Evolutionary conservation across 352 stramenopile species (phyloP), one percentile per base, ranked within the genome.

Genomic region (Phytopythium chamaehyphon): DNA sequence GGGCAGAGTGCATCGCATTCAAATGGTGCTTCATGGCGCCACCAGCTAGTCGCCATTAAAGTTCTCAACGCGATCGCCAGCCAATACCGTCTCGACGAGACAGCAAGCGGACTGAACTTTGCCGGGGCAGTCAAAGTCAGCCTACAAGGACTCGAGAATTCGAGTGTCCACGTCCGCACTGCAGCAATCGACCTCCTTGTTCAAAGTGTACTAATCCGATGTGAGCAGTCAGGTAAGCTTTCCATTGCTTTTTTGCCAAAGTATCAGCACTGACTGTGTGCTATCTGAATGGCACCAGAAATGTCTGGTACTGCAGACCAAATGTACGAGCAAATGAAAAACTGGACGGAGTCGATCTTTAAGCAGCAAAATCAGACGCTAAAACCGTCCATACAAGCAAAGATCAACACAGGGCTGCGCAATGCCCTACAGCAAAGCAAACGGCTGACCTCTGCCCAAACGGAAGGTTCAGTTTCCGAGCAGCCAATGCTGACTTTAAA

Each of bases 361-460:
- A 86, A 86, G 31, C 69, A 90, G 54, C 70, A 90, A 22, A 86
- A 85, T 24, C 57, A 85, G 21, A 51, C 58, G 8, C 46, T 90
- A 2, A 93, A 93, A 47, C 78, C 83, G 0, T 88, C 80, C 0
- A 83, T 91, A 18, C 80, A 90, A 37, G 80, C 76, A 0, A 91
- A 88, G 59, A 90, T 93, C 67, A 90, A 91, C 61, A 91, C 74
- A 18, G 80, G 83, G 18, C 61, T 91, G 9, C 86, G 82, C 42
- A 78, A 71, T 40, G 77, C 76, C 0, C 52, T 93, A 0, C 69
- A 83, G 10, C 71, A 78, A 26, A 90, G 80, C 48, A 90, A 91
- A 37, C 67, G 80, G 1, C 55, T 93, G 9, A 69, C 40, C 14
- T 62, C 57, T 5, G 54, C 40, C 11, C 53, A 60, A 21, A 40